phyloP scores from a whole-genome alignment of 768 basidiomycete species.

The Russula griseocarnosa region DNA sequence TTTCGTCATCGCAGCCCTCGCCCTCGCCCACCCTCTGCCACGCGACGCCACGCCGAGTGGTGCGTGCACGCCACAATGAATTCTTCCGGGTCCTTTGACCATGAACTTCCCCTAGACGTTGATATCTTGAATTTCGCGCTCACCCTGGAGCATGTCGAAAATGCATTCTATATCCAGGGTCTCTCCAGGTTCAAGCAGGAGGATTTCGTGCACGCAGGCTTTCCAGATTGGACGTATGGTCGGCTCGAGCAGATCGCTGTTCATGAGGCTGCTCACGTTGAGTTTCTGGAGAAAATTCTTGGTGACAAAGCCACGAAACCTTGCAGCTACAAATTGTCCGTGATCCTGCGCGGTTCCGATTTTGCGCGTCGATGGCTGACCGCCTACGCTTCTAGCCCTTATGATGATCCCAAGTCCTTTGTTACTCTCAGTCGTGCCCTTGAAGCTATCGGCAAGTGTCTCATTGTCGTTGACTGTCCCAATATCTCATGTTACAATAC shows the following conservation, averaged over 20 bases:
- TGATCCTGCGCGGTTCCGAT: background rate
- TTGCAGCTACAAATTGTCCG: conserved; percentile 41
- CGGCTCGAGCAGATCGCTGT: conserved; percentile 37
- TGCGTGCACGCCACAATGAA: conserved; percentile 2
- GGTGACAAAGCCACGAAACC: conserved; percentile 38
- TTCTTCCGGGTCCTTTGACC: background rate
- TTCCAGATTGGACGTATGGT: conserved; percentile 38
- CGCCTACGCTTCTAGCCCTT: conserved; percentile 35
- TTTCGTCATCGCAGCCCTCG: conserved; percentile 4
- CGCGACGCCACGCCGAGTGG: conserved; percentile 18
- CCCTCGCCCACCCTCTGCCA: conserved; percentile 14
- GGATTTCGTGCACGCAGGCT: conserved; percentile 40
- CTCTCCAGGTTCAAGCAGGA: conserved; percentile 38
- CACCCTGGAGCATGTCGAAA: conserved; percentile 40
- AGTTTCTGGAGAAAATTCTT: conserved; percentile 36
- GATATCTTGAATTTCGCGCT: conserved; percentile 37
- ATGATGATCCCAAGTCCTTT: conserved; percentile 47
- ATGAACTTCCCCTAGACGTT: conserved; percentile 23
- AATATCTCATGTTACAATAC: background rate
- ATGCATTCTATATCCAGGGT: conserved; percentile 35
- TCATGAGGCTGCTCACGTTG: conserved; percentile 44
- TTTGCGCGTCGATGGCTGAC: conserved; percentile 4
- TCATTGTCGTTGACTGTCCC: background rate
- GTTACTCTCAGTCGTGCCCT: conserved; percentile 47
- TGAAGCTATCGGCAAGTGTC: conserved; percentile 45